Evolutionary conservation across 371 early-diverging fungal genomes (phyloP).

Genomic region (Mucor indicus): DNA sequence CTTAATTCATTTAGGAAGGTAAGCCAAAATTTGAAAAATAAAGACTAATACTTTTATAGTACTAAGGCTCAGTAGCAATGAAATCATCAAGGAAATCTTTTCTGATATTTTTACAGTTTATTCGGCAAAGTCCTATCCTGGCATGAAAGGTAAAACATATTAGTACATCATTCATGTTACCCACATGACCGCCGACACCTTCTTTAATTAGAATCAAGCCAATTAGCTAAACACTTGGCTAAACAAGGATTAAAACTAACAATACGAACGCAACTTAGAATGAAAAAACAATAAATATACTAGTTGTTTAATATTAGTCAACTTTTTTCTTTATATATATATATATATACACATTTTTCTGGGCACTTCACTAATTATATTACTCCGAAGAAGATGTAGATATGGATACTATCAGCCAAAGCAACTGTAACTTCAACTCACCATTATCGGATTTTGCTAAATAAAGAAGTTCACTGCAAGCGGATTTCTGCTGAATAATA

Average conservation of each 20-base stretch:
- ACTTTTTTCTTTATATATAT: too few relatives aligned
- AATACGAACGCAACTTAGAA: conserved; percentile 43
- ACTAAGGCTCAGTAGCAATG: conserved; percentile 3
- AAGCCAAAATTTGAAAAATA: background rate
- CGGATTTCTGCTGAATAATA: too few relatives aligned
- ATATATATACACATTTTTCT: too few relatives aligned
- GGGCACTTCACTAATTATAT: too few relatives aligned
- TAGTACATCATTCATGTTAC: too few relatives aligned
- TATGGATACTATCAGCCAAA: too few relatives aligned
- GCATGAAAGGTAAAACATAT: conserved; percentile 55
- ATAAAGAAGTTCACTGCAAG: too few relatives aligned
- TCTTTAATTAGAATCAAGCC: conserved; percentile 65
- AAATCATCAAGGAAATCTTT: conserved; percentile 23
- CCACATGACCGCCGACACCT: too few relatives aligned
- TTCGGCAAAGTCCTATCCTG: conserved; percentile 59
- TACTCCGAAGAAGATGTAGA: too few relatives aligned
- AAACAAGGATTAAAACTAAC: conserved; percentile 66
- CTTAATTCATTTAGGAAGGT: conserved; percentile 34
- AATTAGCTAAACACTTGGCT: conserved; percentile 62
- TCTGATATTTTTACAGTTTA: conserved; percentile 51
- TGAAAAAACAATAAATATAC: conserved; percentile 14
- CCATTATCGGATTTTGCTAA: too few relatives aligned
- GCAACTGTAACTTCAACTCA: too few relatives aligned
- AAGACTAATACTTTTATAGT: background rate
- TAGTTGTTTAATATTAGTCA: too few relatives aligned